Percentiles rank a stretch among this genome's conserved stretches.
These are phyloP conservation scores for Boletus rufocinnamomeus DNA, from an alignment of 768 basidiomycete genomes.

Conservation along the genomic window DNA sequence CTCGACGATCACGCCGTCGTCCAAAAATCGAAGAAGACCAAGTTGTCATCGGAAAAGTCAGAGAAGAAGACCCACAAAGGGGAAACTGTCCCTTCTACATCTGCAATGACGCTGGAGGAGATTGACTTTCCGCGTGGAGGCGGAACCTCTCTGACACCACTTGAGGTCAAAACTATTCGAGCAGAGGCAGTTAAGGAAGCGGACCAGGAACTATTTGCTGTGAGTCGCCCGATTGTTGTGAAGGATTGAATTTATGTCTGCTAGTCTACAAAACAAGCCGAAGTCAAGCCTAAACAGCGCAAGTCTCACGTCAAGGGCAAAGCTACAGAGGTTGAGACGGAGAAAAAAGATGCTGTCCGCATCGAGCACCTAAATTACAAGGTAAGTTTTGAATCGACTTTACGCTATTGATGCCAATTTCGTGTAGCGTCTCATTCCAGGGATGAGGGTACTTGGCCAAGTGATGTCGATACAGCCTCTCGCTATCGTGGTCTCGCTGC, in stretches of 20 bases:
- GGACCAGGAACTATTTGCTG: slow-evolving; percentile 75
- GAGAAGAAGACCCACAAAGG: slow-evolving; percentile 25
- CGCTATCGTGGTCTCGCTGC: slow-evolving; percentile 89
- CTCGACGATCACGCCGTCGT: slow-evolving; percentile 53
- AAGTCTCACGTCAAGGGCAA: slow-evolving; percentile 46
- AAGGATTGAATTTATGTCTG: slow-evolving; percentile 21
- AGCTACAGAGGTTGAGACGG: slow-evolving; percentile 33
- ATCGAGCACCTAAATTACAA: slow-evolving; percentile 96
- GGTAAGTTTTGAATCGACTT: slow-evolving; percentile 40
- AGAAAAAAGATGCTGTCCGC: slow-evolving; percentile 53
- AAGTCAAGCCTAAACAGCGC: slow-evolving; percentile 45
- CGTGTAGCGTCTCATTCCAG: slow-evolving; percentile 68
- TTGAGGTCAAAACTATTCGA: slow-evolving; percentile 84
- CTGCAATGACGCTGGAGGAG: slow-evolving; percentile 60
- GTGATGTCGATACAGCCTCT: slow-evolving; percentile 85
- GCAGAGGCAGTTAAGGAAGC: slow-evolving; percentile 87
- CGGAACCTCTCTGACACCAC: slow-evolving; percentile 82
- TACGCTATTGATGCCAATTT: slow-evolving; percentile 9
- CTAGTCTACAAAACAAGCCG: slow-evolving; percentile 45
- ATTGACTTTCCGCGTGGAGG: slow-evolving; percentile 96
- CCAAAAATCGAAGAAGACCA: slow-evolving; percentile 64
- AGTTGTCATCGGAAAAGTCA: slow-evolving; percentile 39
- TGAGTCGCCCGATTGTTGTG: slow-evolving; percentile 31
- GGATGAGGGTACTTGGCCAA: slow-evolving; percentile 89
- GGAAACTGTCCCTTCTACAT: slow-evolving; percentile 35